Base-by-base conservation (phyloP, 345 rosid genomes). In the Salix dunnii region DNA sequence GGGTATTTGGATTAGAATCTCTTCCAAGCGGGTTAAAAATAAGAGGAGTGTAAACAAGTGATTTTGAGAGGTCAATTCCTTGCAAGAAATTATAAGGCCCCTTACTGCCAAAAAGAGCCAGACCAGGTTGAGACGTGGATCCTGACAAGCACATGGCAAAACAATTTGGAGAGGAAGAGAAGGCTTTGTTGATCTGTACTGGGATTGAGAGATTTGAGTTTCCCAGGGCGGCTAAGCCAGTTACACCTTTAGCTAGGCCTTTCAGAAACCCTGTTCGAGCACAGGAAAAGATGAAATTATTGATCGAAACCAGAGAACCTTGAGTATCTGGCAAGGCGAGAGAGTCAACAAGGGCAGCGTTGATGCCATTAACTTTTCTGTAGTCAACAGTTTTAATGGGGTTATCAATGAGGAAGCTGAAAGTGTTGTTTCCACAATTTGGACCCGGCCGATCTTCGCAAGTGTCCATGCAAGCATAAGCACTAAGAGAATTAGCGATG, bases 21-120 rank as follows among this genome's bases (percentile, higher is more conserved):
- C 53, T 66, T 71, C 28, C 84, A 82, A 1, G 65, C 70, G 2
- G 81, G 84, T 75, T 78, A 67, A 73, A 6, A 27, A 85, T 49
- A 0, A 81, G 36, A n/a, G 72, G 76, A 0, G 81, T 81, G 66
- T 77, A 77, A 17, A 27, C 58, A 16, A 81, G 74, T 20, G 74
- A 78, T 35, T 72, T 75, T 2, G 82, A 84, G 40, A 84, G 74
- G 53, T 82, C 87, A 31, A 69, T 33, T 0, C 72, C 73, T 0
- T 80, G 42, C 38, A 55, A 21, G 28, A 84, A 76, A 51, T 72
- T 51, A 76, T 85, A 85, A 16, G 85, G 85, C 30, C 84, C 87
- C 2, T 69, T 53, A 30, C 77, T 16, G 14, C 84, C 88, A 8
- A 85, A 13, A 10, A 81, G 78, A 17, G 51, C 61, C 5, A 70